Conservation (phyloP, 2,329 filamentous ascomycete genomes). For the Lomentospora prolificans region DNA sequence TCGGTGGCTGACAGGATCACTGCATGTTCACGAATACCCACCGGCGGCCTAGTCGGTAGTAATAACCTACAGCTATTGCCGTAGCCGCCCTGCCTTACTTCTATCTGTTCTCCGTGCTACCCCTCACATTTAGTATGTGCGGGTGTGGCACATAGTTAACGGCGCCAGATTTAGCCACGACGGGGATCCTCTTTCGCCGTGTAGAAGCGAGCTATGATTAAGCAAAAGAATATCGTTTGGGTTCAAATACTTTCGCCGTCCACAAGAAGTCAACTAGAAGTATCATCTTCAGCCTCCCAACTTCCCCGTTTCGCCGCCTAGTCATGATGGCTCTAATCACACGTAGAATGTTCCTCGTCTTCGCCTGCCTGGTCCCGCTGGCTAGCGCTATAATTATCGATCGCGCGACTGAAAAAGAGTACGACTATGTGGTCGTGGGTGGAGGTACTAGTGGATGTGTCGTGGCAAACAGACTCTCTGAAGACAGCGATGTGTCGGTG, state of each 20-base stretch:
- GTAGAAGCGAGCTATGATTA: too few species aligned
- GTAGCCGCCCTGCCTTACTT: background rate
- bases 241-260: background rate
- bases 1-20: too few species aligned
- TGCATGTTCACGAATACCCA: too few species aligned
- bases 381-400: background rate
- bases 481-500: conserved; percentile 11
- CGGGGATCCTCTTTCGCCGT: background rate
- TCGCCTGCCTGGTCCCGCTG: background rate
- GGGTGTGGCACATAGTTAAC: background rate
- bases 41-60: too few species aligned
- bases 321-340: conserved; percentile 1
- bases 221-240: too few species aligned
- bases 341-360: background rate
- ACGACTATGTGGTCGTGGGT: conserved; percentile 17
- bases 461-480: conserved; percentile 12
- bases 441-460: conserved; percentile 12
- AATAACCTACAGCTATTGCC: background rate
- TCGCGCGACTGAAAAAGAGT: background rate
- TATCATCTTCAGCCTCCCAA: too few species aligned
- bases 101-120: background rate
- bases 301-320: background rate
- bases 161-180: background rate
- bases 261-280: too few species aligned
- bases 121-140: background rate